Evolutionary conservation across 2,329 filamentous ascomycete genomes (phyloP), one percentile per base, ranked within the genome.

Genomic region (Myriosclerotinia scirpicola): DNA sequence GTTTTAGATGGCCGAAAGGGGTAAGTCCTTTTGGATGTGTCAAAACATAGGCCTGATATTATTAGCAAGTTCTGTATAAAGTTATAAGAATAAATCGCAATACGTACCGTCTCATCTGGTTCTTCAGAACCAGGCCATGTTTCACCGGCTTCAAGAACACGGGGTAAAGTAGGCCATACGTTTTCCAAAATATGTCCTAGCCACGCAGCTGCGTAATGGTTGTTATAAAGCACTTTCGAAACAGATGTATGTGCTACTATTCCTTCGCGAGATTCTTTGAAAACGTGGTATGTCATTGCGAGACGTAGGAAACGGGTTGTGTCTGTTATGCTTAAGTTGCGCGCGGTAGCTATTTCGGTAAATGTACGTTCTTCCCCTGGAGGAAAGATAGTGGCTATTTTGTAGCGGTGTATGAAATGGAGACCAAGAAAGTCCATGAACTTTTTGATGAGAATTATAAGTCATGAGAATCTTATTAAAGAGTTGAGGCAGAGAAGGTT

Each of bases 121-220:
- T 59, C 55, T 34, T 48, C 55, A 26, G 55, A 59, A 7, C 40
- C 42, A 2, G 55, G 55, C 55, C 55, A 59, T 12, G n/a, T 48
- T 7, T 15, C 26, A 20, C 26, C 30, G 4, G 55, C 42, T 46
- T 59, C 55, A 6, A 59, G 26, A 30, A 59, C 20, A 9, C 14
- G 26, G 22, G 38, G 44, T 34, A 46, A 12, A 17, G 38, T 20
- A 17, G 40, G 54, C 54, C 54, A 55, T 36, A 55, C 30, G 20
- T 59, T 44, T 12, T 59, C 55, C 4, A 44, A 14, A 20, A 48
- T 44, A 26, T 59, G 42, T 26, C 30, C 38, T n/a, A 55, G 30
- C 54, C 54, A 55, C 17, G 54, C 54, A n/a, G 30, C 54, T 11
- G 38, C 30, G 15, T 20, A n/a, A 11, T 26, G 12, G 34, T 55